Evolutionary conservation across 148 eudicot species (phyloP).

Genomic region (Gaultheria prostrata): DNA sequence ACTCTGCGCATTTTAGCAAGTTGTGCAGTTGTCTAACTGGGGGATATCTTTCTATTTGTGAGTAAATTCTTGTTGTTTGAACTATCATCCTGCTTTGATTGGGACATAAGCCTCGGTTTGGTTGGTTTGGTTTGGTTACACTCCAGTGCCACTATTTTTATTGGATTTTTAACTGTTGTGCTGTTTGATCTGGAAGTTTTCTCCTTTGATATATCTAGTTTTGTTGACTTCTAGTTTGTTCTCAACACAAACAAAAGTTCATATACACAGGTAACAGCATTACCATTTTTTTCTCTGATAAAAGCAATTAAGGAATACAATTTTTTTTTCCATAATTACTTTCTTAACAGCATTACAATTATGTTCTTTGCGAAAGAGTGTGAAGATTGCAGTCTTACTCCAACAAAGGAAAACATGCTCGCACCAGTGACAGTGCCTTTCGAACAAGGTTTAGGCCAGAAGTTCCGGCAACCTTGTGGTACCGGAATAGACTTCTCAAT

Average conservation of each 20-base stretch:
- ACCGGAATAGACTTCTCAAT: slow-evolving; percentile 85
- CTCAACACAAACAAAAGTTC: neutral
- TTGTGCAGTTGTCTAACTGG: neutral
- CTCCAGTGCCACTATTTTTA: neutral
- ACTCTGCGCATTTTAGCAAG: neutral
- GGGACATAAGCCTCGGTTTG: too few species aligned
- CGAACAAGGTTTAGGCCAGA: slow-evolving; percentile 80
- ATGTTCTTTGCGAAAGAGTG: slow-evolving; percentile 74
- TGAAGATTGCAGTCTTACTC: slow-evolving; percentile 60
- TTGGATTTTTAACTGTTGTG: neutral
- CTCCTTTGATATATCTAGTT: slow-evolving; percentile 7
- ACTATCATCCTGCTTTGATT: neutral
- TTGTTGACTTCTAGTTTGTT: neutral
- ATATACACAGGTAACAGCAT: slow-evolving; percentile 20
- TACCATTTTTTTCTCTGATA: slow-evolving; percentile 32
- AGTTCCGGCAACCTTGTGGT: slow-evolving; percentile 80
- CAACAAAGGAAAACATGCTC: slow-evolving; percentile 69
- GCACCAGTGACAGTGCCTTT: slow-evolving; percentile 67
- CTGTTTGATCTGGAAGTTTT: neutral
- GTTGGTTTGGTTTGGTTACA: too few species aligned
- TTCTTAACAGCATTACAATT: slow-evolving; percentile 48
- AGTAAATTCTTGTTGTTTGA: neutral
- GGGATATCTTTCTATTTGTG: neutral
- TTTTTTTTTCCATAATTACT: neutral
- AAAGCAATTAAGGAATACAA: slow-evolving; percentile 29